Evolutionary conservation across 306 rosid genomes (phyloP), one percentile per base, ranked within the genome.

Genomic region (Acmispon strigosus): DNA sequence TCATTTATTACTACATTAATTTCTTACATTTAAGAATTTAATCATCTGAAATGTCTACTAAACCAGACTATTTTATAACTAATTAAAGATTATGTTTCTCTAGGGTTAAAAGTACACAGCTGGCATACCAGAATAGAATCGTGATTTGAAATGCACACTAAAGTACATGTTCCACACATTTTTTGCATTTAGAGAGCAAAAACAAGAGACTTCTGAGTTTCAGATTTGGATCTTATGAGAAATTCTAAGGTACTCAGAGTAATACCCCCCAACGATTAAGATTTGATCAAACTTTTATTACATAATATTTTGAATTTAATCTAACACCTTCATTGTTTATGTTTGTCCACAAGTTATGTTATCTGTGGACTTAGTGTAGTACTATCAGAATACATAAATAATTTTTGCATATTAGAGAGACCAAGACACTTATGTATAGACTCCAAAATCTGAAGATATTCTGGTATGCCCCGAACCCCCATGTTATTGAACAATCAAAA

Each of bases 401-500:
- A 43, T 17, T 57, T 45, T 27, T 16, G 41, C 6, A 60, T 34
- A 32, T 48, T n/a, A 12, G 60, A 34, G 2, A 47, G 45, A 62
- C 36, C 20, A 27, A 37, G 15, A 61, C 27, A 48, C 54, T 53
- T 2, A 41, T 18, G 7, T 0, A 54, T 24, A 74, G 10, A 17
- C 14, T 24, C 48, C 8, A 44, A 0, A 39, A 8, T 8, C 41
- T 36, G 7, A 3, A 37, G 17, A 34, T 36, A 48, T 51, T 13
- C 24, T 8, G 14, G 34, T 37, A 11, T 49, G 14, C 10, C 37
- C 2, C 39, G 52, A 24, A 3, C 7, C 45, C 24, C 36, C 19
- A 51, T 32, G 43, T 69, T 11, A 68, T 37, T 24, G 56, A 55
- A 75, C 68, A 62, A 73, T 44, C 15, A n/a, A n/a, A n/a, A n/a